phyloP scores from a whole-genome alignment of 225 moss, liverwort and hornwort genomes.

The Physcomitrellopsis africana region DNA sequence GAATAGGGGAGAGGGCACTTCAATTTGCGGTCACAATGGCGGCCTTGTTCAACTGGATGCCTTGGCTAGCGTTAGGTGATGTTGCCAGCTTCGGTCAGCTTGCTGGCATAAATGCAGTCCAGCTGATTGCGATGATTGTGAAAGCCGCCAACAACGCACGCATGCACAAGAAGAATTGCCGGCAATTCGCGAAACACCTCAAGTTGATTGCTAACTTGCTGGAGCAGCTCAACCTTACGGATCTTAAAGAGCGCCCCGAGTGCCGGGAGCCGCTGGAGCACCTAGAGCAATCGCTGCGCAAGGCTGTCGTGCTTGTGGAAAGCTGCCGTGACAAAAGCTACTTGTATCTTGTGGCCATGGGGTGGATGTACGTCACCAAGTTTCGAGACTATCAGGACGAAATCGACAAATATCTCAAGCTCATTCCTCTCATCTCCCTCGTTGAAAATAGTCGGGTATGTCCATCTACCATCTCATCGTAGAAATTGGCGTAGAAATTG shows the following conservation, averaged over 20 bases:
- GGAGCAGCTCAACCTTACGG: constrained; percentile 81
- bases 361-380: constrained; percentile 86
- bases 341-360: constrained; percentile 94
- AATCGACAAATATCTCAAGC: constrained; percentile 90
- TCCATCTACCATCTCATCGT: not conserved
- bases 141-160: constrained; percentile 77
- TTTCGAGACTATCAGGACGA: constrained; percentile 90
- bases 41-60: constrained; percentile 54
- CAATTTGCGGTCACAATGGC: constrained; percentile 33
- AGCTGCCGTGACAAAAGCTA: constrained; percentile 96
- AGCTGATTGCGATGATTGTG: constrained; percentile 77
- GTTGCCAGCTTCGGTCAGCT: constrained; percentile 79
- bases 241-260: constrained; percentile 72
- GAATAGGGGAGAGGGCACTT: not conserved
- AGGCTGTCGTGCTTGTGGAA: constrained; percentile 76
- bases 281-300: constrained; percentile 73
- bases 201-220: constrained; percentile 87
- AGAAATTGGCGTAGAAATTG: no score
- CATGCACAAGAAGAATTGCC: constrained; percentile 98
- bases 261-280: constrained; percentile 90
- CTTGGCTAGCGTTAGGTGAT: constrained; percentile 81
- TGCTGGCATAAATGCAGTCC: constrained; percentile 64
- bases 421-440: constrained; percentile 91
- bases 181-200: constrained; percentile 83
- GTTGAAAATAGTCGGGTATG: constrained; percentile 79